These are phyloP conservation scores for Phanerodontia chrysosporium DNA, from an alignment of 768 basidiomycete species.

Conservation along the genomic window DNA sequence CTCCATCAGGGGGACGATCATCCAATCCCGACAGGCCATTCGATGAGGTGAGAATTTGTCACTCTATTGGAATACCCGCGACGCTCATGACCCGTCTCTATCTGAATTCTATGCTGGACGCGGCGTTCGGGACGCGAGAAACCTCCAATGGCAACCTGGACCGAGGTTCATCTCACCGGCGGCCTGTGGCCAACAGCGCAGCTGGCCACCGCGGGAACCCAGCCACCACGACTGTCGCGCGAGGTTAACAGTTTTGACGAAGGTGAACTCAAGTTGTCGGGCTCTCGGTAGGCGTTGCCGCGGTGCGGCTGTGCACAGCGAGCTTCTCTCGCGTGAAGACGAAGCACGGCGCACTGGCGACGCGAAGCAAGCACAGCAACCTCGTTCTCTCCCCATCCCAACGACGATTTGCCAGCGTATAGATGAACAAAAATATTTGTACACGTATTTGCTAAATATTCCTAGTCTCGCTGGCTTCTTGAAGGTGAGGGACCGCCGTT, in stretches of 20 bases:
- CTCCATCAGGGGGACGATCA: neutral
- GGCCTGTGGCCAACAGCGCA: neutral
- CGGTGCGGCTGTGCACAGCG: neutral
- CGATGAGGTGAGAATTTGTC: neutral
- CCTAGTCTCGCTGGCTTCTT: neutral
- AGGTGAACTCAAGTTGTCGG: neutral
- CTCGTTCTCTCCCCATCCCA: too few species aligned
- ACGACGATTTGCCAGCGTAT: too few species aligned
- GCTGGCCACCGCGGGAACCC: neutral
- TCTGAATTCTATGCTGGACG: neutral
- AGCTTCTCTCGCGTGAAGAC: neutral
- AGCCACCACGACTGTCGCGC: neutral
- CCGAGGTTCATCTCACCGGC: neutral
- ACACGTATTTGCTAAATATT: neutral
- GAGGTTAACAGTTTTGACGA: neutral
- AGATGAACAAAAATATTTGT: neutral
- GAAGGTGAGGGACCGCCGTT: neutral
- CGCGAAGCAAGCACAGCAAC: neutral
- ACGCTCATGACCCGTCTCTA: neutral
- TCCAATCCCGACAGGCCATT: neutral
- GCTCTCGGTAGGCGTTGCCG: neutral
- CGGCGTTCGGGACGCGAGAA: neutral
- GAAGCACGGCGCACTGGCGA: neutral
- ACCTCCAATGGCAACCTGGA: neutral
- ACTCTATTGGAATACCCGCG: neutral